phyloP scores from a whole-genome alignment of 441 rosid species.

The Aleurites moluccanus region DNA sequence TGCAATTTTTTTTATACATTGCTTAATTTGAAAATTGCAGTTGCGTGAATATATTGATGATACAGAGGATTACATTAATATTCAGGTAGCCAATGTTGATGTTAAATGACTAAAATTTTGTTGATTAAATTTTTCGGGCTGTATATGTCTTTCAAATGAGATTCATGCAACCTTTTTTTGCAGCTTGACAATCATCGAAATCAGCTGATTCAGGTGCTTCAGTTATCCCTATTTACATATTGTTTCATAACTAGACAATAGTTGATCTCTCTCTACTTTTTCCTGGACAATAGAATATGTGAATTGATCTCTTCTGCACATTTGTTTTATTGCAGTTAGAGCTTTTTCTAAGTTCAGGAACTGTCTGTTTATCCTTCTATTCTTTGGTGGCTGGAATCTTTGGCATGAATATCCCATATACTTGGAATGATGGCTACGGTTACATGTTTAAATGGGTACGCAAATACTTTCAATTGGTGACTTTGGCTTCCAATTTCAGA shows the following conservation, averaged over 20 bases:
- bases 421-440: slow-evolving; percentile 67
- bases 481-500: slow-evolving; percentile 8
- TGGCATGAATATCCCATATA: slow-evolving; percentile 91
- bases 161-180: slow-evolving; percentile 17
- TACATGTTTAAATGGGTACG: slow-evolving; percentile 84
- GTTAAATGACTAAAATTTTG: slow-evolving; percentile 3
- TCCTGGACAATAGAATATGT: neutral
- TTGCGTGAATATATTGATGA: slow-evolving; percentile 94
- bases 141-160: neutral
- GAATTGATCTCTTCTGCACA: neutral
- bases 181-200: slow-evolving; percentile 99
- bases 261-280: neutral
- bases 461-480: slow-evolving; percentile 9
- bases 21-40: slow-evolving; percentile 45
- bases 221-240: neutral
- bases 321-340: slow-evolving; percentile 62
- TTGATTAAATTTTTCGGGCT: neutral
- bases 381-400: slow-evolving; percentile 81
- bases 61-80: slow-evolving; percentile 97
- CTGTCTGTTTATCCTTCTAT: slow-evolving; percentile 62
- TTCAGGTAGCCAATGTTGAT: slow-evolving; percentile 72
- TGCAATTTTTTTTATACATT: neutral
- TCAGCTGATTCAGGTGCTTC: slow-evolving; percentile 88
- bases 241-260: neutral
- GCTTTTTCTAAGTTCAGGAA: slow-evolving; percentile 77